Conservation (phyloP, 805 yeast genomes). For the Candida ipomoeae region DNA sequence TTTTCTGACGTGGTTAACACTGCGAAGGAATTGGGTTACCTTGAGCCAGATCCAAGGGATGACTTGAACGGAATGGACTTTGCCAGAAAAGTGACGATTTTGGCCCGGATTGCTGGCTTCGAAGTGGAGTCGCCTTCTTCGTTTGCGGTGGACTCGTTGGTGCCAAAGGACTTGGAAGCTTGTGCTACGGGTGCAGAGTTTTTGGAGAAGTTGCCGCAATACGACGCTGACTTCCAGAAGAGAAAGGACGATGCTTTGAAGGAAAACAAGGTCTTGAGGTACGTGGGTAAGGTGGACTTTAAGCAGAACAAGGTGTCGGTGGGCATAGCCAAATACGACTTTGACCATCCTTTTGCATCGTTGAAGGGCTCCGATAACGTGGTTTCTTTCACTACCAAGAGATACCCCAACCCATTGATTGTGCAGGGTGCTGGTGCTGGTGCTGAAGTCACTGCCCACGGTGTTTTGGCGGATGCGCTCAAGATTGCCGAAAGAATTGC, state of each 20-base stretch:
- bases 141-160: conserved; percentile 90
- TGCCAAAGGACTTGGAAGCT: conserved; percentile 80
- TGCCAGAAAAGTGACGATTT: conserved; percentile 95
- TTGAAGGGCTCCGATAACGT: conserved; percentile 96
- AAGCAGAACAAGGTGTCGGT: conserved; percentile 68
- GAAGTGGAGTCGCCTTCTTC: conserved; percentile 82
- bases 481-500: conserved; percentile 87
- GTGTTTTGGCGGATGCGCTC: conserved; percentile 90
- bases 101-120: conserved; percentile 89
- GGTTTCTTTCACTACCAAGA: conserved; percentile 82
- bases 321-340: conserved; percentile 81
- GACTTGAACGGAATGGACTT: conserved; percentile 97
- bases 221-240: conserved; percentile 72
- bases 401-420: conserved; percentile 90
- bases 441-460: conserved; percentile 69
- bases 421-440: conserved; percentile 97
- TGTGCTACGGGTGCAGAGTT: conserved; percentile 73
- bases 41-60: conserved; percentile 99
- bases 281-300: conserved; percentile 87
- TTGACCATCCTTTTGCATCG: conserved; percentile 92
- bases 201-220: conserved; percentile 73
- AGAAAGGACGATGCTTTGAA: conserved; percentile 77
- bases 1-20: conserved; percentile 86
- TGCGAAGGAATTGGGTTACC: conserved; percentile 90
- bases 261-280: conserved; percentile 85